Percentiles rank a stretch among this genome's conserved stretches.
Evolutionary conservation across 257 asterid genomes (phyloP).

Genomic region (Solanum lycopersicoides): DNA sequence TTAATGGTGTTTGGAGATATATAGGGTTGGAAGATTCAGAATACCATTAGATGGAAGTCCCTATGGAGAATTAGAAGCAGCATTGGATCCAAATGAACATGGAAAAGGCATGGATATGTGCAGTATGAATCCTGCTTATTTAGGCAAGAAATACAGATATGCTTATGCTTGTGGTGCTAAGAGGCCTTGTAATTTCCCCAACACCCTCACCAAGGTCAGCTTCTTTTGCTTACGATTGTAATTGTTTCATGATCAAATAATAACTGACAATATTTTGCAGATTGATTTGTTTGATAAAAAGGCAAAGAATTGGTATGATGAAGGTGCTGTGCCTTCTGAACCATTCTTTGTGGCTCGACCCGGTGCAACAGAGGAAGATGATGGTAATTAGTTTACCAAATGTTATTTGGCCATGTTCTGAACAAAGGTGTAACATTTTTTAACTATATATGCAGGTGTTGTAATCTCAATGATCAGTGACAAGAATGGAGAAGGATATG

Average conservation of each 20-base stretch:
- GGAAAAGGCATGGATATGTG: slow-evolving; percentile 97
- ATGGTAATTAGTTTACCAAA: slow-evolving; percentile 36
- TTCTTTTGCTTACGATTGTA: background rate
- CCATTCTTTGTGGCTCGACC: slow-evolving; percentile 91
- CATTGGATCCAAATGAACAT: slow-evolving; percentile 84
- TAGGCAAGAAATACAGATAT: slow-evolving; percentile 78
- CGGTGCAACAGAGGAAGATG: slow-evolving; percentile 76
- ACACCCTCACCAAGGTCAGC: slow-evolving; percentile 81
- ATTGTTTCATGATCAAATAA: background rate
- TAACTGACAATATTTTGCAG: background rate
- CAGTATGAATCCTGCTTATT: slow-evolving; percentile 60
- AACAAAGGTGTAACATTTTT: background rate
- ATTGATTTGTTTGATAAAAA: slow-evolving; percentile 40
- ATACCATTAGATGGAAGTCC: slow-evolving; percentile 82
- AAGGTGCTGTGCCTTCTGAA: slow-evolving; percentile 82
- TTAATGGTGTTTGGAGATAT: background rate
- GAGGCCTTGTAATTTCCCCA: slow-evolving; percentile 94
- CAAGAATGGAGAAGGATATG: slow-evolving; percentile 82
- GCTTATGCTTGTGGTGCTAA: slow-evolving; percentile 95
- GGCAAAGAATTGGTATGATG: slow-evolving; percentile 86
- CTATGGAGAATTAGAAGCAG: slow-evolving; percentile 68
- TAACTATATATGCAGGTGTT: slow-evolving; percentile 40
- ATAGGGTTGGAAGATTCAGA: slow-evolving; percentile 81
- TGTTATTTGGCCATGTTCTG: background rate
- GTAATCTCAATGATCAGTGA: slow-evolving; percentile 77